Percentiles rank a stretch among this genome's conserved stretches.
Evolutionary conservation across 306 rosid species (phyloP).

Genomic region (Gynostemma pentaphyllum): DNA sequence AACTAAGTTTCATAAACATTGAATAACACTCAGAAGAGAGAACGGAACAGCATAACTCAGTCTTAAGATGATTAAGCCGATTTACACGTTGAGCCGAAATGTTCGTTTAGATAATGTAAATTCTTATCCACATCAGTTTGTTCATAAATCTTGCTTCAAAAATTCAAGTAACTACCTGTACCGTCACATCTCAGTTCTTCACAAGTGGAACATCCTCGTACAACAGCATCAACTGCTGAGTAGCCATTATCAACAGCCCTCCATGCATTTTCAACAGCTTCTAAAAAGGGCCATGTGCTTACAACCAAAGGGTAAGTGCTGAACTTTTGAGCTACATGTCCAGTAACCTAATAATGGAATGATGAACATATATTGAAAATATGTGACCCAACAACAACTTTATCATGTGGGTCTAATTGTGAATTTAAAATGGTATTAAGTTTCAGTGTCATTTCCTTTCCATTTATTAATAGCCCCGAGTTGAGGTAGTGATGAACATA

Average conservation of each 20-base stretch:
- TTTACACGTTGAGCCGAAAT: background rate
- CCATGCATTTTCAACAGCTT: conserved; percentile 89
- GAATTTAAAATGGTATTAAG: too few relatives aligned
- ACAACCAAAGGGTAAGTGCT: conserved; percentile 57
- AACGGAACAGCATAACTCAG: background rate
- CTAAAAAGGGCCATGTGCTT: conserved; percentile 91
- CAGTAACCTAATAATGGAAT: conserved; percentile 29
- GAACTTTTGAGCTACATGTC: conserved; percentile 26
- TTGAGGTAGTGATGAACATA: too few relatives aligned
- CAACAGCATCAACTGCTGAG: conserved; percentile 79
- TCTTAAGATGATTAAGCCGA: background rate
- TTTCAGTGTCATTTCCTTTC: too few relatives aligned
- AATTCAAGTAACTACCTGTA: conserved; percentile 46
- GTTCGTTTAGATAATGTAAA: background rate
- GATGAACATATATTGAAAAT: too few relatives aligned
- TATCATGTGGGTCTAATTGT: too few relatives aligned
- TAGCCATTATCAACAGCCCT: conserved; percentile 53
- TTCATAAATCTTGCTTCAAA: too few relatives aligned
- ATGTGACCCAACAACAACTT: too few relatives aligned
- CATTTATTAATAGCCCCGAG: too few relatives aligned
- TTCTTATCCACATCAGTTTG: background rate
- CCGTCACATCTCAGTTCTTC: conserved; percentile 92
- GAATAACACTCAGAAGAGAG: background rate
- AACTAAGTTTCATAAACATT: background rate
- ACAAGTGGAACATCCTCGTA: conserved; percentile 83